phyloP scores from a whole-genome alignment of 331 rosid genomes.

The Cydonia oblonga region DNA sequence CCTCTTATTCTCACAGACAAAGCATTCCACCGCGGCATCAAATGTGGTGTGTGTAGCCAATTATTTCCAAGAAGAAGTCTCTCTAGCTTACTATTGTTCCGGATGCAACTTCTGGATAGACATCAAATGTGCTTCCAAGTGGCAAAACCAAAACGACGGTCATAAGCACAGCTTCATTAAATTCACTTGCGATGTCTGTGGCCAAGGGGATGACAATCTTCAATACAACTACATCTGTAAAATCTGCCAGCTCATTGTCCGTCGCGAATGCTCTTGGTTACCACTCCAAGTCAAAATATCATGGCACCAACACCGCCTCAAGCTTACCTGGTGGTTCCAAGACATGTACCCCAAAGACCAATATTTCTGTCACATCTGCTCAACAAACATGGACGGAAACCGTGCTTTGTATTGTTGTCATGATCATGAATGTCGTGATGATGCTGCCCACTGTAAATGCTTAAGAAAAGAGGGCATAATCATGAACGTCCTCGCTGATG shows the following conservation, averaged over 20 bases:
- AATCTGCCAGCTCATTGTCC: neutral
- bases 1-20: neutral
- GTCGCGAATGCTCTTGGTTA: fast-evolving
- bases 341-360: neutral
- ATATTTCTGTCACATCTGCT: neutral
- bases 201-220: neutral
- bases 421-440: neutral
- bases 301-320: neutral
- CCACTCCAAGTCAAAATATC: neutral
- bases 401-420: neutral
- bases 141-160: neutral
- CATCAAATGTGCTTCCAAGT: neutral
- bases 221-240: fast-evolving
- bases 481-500: neutral
- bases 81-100: neutral
- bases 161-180: neutral
- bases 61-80: too few species aligned
- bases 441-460: neutral
- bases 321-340: neutral
- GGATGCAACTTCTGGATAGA: neutral
- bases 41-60: too few species aligned
- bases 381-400: neutral
- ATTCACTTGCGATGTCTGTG: neutral
- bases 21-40: too few species aligned
- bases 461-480: neutral